Conservation (phyloP, 1,284 basidiomycete genomes). For the Leccinum pachyderme region DNA sequence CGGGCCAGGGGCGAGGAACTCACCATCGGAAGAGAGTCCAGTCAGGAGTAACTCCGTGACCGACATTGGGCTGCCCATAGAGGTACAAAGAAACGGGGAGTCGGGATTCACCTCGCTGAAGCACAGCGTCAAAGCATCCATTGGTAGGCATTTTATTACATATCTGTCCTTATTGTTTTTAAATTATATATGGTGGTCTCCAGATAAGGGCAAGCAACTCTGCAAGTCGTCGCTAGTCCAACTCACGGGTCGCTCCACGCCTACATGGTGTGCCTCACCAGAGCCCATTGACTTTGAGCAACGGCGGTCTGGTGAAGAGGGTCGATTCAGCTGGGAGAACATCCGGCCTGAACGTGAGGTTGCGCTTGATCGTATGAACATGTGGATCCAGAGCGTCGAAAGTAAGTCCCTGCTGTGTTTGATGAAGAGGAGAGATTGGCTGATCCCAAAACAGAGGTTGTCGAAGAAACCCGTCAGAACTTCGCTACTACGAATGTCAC, state of each 20-base stretch:
- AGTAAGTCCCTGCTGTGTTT: constrained; percentile 46
- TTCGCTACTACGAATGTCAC: constrained; percentile 51
- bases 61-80: constrained; percentile 27
- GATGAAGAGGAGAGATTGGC: neutral
- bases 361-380: constrained; percentile 63
- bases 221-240: constrained; percentile 53
- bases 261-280: constrained; percentile 35
- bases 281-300: constrained; percentile 35
- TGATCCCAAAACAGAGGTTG: constrained; percentile 52
- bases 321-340: constrained; percentile 35
- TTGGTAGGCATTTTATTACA: constrained; percentile 45
- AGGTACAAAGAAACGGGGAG: constrained; percentile 24
- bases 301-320: constrained; percentile 32
- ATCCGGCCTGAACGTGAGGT: constrained; percentile 38
- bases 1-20: constrained; percentile 10
- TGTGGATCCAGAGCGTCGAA: constrained; percentile 78
- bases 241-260: constrained; percentile 41
- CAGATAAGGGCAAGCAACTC: constrained; percentile 46
- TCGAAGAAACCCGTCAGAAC: constrained; percentile 70
- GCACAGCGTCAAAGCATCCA: constrained; percentile 66
- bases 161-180: neutral
- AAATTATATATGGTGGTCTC: neutral
- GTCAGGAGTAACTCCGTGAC: constrained; percentile 12
- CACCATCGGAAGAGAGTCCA: constrained; percentile 5
- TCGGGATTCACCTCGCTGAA: constrained; percentile 42